Conservation (phyloP, 2,329 filamentous ascomycete genomes). For the Claviceps arundinis region DNA sequence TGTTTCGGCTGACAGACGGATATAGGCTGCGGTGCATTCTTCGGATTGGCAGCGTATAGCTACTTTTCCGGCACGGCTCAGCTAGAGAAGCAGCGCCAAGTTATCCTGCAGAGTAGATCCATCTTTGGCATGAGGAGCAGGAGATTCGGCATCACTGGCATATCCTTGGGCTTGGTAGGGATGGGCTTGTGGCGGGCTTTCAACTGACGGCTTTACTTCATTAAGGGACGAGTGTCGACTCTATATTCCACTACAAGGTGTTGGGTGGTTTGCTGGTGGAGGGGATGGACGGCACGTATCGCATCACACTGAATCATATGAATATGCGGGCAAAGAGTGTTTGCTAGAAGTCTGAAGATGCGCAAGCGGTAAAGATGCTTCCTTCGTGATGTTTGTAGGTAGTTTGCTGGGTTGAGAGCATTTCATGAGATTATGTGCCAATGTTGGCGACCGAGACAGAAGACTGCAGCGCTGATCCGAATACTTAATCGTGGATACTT, state of each 20-base stretch:
- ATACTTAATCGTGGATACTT: too few species aligned
- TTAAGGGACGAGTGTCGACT: not conserved
- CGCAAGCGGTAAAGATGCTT: too few species aligned
- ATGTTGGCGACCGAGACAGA: too few species aligned
- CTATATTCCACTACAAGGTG: not conserved
- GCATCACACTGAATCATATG: not conserved
- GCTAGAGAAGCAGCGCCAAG: constrained; percentile 50
- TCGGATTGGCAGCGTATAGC: constrained; percentile 64
- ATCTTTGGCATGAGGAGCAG: constrained; percentile 62
- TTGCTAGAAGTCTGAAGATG: too few species aligned
- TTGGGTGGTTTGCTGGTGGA: not conserved
- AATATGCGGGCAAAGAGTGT: not conserved
- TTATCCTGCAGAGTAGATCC: constrained; percentile 55
- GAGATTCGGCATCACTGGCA: constrained; percentile 50
- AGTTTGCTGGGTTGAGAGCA: too few species aligned
- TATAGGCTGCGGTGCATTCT: constrained; percentile 63
- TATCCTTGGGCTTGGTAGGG: constrained; percentile 54
- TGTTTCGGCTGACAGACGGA: not conserved
- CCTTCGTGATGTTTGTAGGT: too few species aligned
- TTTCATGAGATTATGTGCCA: too few species aligned
- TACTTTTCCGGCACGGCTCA: constrained; percentile 64
- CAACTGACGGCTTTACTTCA: constrained; percentile 17
- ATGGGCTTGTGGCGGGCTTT: constrained; percentile 58
- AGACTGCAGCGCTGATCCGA: too few species aligned
- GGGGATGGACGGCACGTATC: not conserved